Base-by-base conservation (phyloP, 352 stramenopile species). In the Thraustochytrium sp. region DNA sequence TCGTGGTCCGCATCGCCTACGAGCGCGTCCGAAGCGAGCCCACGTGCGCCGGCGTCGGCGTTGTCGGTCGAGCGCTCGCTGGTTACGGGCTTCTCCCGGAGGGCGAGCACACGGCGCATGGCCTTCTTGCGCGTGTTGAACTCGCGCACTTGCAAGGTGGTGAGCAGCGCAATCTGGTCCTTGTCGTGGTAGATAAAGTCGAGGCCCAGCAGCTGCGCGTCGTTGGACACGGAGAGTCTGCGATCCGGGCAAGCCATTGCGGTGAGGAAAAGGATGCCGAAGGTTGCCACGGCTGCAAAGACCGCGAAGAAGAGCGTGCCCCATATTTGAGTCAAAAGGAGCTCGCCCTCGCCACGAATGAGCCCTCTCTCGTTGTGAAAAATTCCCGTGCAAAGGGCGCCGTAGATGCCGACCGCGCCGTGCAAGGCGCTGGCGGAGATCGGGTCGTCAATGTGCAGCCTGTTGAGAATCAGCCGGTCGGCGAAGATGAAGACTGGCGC, bases 391-490 rank as follows among this genome's bases (percentile, higher is more conserved):
- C 37, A 80, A 36, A 86, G 31, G 36, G 26, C 76, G 26, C 83
- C 83, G 21, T 53, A 51, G 11, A 86, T 72, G 38, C 78, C 83
- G 29, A 49, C 46, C 37, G 53, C 59, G 53, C 78, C 83, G 46
- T 86, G 83, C 36, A 86, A 5, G n/a, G 76, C 83, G 42, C 59
- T 84, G 2, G 83, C 83, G 40, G 56, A 53, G 31, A 86, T 65
- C 87, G 88, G 83, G 54, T 86, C 83, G 42, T 86, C 83, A 1
- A 86, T 65, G 26, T 31, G 34, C 0, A 86, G 82, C 36, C 72
- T 78, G 76, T 87, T 85, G 9, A 87, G 56, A 46, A 89, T 74
- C 0, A 88, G 48, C 5, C n/a, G 34, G 72, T 37, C 44, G 26
- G 86, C 48, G 13, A 29, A 36, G 29, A 74, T 48, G 78, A 88